Base-by-base conservation (phyloP, 1,284 basidiomycete species). In the Boletellus sp. region DNA sequence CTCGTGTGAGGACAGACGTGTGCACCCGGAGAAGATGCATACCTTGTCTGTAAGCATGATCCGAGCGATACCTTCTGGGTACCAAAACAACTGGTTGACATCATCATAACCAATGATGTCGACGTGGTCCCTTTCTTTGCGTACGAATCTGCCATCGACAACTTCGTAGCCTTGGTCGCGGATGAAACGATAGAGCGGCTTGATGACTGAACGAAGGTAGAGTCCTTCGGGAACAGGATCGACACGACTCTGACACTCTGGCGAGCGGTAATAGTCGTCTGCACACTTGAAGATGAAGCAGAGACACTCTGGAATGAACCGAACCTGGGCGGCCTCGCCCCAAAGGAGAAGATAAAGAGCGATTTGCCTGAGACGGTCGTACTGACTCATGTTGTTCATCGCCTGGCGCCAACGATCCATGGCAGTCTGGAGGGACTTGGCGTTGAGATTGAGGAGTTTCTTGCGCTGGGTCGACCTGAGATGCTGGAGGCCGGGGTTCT, bases 261-360 rank as follows among this genome's bases (percentile, higher is more conserved):
- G 89, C 16, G 93, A 96, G 43, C 96, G 94, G 72, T 99, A 99
- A 73, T 98, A 99, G 74, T 99, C 96, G 70, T 99, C 96, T 22
- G 96, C 97, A 67, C 97, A 99, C 77, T 99, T 98, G 89, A 99
- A 99, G 73, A 99, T 97, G 81, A 97, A 99, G 74, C 94, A 97
- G 50, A 98, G 74, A 65, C 93, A 96, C 71, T 99, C 96, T 22
- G 97, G 96, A 39, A 93, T 84, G 72, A 98, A 99, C n/a, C 97
- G 89, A 46, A 99, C 93, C 68, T 98, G 94, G 11, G 96, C 97
- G 0, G 93, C 96, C 71, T 99, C 97, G 58, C 97, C 96, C 96
- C 97, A 99, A 62, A 93, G 93, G 37, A 99, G 82, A 33, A 99
- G 81, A 71, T 91, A 99, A 4, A 99, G 82, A 1, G 97, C 97